Base-by-base conservation (phyloP, 345 rosid genomes). In the Bruguiera sexangula region DNA sequence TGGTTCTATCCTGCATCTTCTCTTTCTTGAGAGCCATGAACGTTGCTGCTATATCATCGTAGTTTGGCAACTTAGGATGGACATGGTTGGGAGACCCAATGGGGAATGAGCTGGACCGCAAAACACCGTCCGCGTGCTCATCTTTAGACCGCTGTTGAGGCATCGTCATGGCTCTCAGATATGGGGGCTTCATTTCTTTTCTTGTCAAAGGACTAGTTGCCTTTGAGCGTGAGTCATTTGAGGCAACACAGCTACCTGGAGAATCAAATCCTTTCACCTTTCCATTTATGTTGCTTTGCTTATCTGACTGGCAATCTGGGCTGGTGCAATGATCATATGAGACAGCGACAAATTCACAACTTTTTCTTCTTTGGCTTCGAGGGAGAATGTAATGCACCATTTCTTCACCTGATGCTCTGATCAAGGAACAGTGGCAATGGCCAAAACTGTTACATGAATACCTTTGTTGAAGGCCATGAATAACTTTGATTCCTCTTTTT, bases 21-120 rank as follows among this genome's bases (percentile, higher is more conserved):
- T 86, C 81, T 67, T 76, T 82, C 88, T 80, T 88, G 71, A 87
- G 87, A 52, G 89, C 89, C 69, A 46, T 73, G 70, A 93, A 91
- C 48, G 85, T 85, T 6, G 92, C 88, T 37, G 86, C 75, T 53
- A 93, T 79, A 51, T 88, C 92, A 61, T 93, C 97, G n/a, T 85
- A 93, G 65, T 91, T 89, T 20, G 97, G 97, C 77, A 93, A 75
- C 79, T 85, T 93, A n/a, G 97, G 98, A 65, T 93, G 97, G 51
- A 93, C 92, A 71, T 89, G 88, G 66, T 74, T 76, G 6, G 90
- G 82, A 52, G 82, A 60, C 60, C 63, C 76, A 48, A 66, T 48
- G 1, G 85, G 81, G 62, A 84, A 76, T 4, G 96, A 86, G 55
- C 65, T 73, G 18, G 83, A 74, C 21, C 89, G 64, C 18, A 21